phyloP scores from a whole-genome alignment of 768 basidiomycete species.

The Tricholoma saponaceum region DNA sequence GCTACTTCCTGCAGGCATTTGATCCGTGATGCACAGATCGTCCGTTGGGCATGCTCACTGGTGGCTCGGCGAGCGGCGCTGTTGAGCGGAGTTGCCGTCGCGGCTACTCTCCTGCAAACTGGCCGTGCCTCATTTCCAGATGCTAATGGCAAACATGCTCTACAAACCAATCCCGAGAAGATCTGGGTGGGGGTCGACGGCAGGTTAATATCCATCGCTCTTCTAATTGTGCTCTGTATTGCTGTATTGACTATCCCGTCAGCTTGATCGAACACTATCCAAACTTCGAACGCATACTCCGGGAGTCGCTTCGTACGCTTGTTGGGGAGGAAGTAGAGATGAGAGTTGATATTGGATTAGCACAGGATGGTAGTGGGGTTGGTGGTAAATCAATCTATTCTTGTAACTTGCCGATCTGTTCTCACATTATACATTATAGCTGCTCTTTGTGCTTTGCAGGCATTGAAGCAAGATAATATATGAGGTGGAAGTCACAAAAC shows the following conservation, averaged over 20 bases:
- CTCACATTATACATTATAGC: constrained; percentile 39
- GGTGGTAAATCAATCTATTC: constrained; percentile 58
- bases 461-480: constrained; percentile 49
- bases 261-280: constrained; percentile 94
- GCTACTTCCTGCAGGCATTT: neutral
- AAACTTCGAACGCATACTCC: constrained; percentile 68
- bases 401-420: constrained; percentile 5
- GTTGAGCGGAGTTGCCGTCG: constrained; percentile 84
- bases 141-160: constrained; percentile 26
- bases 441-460: constrained; percentile 83
- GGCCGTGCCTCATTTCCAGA: constrained; percentile 53
- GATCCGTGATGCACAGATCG: constrained; percentile 46
- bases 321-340: constrained; percentile 81
- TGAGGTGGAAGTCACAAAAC: constrained; percentile 8
- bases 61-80: constrained; percentile 81
- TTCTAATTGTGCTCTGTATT: neutral
- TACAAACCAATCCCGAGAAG: constrained; percentile 34
- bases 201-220: constrained; percentile 43
- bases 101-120: constrained; percentile 82
- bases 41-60: constrained; percentile 74
- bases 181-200: constrained; percentile 92
- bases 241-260: neutral
- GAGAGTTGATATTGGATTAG: constrained; percentile 81
- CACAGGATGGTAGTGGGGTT: constrained; percentile 96
- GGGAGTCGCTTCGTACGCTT: constrained; percentile 68